These are phyloP conservation scores for Cymbomonas tetramitiformis DNA, from an alignment of 139 green algal species.

Conservation along the genomic window DNA sequence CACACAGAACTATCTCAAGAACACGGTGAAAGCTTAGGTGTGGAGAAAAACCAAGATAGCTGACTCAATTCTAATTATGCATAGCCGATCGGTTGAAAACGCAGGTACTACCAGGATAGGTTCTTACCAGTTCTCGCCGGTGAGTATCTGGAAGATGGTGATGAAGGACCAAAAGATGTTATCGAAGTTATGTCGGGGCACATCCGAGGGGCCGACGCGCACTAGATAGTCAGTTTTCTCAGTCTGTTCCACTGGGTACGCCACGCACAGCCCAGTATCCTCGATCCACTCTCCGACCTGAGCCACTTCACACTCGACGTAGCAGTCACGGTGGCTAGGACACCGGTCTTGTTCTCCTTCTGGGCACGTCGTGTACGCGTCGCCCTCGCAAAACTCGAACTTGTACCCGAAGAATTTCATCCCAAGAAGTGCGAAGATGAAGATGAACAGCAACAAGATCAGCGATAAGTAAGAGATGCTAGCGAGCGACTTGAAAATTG, in stretches of 20 bases:
- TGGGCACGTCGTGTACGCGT: slow-evolving; percentile 30
- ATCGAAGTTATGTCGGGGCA: slow-evolving; percentile 41
- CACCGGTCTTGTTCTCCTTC: slow-evolving; percentile 20
- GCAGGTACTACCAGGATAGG: no score
- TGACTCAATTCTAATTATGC: no score
- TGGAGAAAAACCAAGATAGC: no score
- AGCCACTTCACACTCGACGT: slow-evolving; percentile 25
- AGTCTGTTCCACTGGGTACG: slow-evolving; percentile 1
- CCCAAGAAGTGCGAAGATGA: slow-evolving; percentile 47
- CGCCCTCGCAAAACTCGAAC: slow-evolving; percentile 26
- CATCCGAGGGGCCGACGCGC: slow-evolving; percentile 29
- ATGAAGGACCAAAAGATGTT: slow-evolving; percentile 39
- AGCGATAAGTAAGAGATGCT: slow-evolving; percentile 41
- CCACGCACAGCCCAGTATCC: slow-evolving; percentile 14
- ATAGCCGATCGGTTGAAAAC: no score
- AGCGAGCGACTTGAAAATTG: slow-evolving; percentile 37
- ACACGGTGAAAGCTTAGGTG: no score
- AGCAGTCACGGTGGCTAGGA: slow-evolving; percentile 40
- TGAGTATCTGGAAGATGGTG: slow-evolving; percentile 36
- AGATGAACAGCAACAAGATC: slow-evolving; percentile 52
- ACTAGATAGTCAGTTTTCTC: neutral
- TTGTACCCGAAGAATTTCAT: slow-evolving; percentile 58
- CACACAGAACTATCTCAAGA: no score
- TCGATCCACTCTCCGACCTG: slow-evolving; percentile 22
- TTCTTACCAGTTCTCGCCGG: slow-evolving; percentile 25